A percentile compares a stretch with the other conserved stretches of the same genome.
Conservation (phyloP, 805 yeast genomes). For the Phaffomyces antillensis region DNA sequence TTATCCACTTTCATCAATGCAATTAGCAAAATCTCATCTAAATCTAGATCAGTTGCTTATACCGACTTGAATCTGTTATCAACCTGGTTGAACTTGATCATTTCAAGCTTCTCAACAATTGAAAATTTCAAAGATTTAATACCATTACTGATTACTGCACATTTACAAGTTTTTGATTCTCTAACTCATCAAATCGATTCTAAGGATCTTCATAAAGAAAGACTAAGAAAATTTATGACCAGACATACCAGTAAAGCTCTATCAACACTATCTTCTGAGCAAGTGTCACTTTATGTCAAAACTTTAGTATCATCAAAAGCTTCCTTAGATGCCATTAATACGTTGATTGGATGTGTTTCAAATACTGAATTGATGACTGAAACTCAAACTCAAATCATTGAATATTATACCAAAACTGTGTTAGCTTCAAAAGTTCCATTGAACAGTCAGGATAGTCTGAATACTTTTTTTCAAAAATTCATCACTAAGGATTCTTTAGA, state of each 20-base stretch:
- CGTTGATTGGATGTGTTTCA: constrained; percentile 32
- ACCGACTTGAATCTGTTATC: constrained; percentile 51
- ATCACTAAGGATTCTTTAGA: constrained; percentile 33
- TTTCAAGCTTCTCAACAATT: constrained; percentile 25
- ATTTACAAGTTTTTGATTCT: constrained; percentile 23
- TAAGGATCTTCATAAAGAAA: constrained; percentile 31
- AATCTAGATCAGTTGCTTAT: constrained; percentile 37
- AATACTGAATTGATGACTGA: constrained; percentile 16
- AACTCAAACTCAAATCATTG: constrained; percentile 18
- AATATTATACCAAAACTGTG: constrained; percentile 31
- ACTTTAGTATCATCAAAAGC: constrained; percentile 18
- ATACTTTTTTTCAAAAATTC: constrained; percentile 38
- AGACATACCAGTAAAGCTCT: constrained; percentile 24
- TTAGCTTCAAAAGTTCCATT: constrained; percentile 41
- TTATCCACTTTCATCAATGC: constrained; percentile 13
- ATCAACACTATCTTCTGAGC: constrained; percentile 16
- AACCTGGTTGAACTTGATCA: constrained; percentile 42
- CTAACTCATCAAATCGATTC: constrained; percentile 11
- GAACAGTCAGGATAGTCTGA: constrained; percentile 31
- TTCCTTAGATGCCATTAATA: constrained; percentile 28
- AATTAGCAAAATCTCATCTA: constrained; percentile 25
- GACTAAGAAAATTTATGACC: constrained; percentile 30
- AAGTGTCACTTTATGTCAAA: constrained; percentile 10
- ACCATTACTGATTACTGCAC: constrained; percentile 29
- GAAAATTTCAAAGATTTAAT: constrained; percentile 22